Conservation (phyloP, 2,329 filamentous ascomycete species). For the Fusarium dlaminii region DNA sequence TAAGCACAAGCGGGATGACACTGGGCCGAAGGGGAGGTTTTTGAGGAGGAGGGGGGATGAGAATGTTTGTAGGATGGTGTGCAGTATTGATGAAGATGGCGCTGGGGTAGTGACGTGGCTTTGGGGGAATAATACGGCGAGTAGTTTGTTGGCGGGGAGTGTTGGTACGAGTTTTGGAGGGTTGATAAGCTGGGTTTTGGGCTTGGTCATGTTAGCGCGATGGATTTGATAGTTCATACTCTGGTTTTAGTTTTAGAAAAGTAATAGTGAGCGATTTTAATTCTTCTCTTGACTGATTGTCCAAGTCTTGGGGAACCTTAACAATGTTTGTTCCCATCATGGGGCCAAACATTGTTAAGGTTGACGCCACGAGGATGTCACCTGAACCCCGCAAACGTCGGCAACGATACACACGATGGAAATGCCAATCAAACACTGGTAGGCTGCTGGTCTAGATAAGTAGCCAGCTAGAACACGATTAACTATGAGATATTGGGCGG, state of each 20-base stretch:
- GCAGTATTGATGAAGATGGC: neutral
- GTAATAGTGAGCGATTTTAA: accelerated
- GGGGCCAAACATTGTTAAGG: neutral
- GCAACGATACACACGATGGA: accelerated
- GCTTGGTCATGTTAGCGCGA: accelerated
- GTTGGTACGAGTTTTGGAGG: neutral
- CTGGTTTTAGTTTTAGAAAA: neutral
- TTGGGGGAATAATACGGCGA: neutral
- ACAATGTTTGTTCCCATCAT: neutral
- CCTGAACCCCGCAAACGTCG: accelerated
- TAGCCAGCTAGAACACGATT: accelerated
- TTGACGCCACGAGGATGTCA: neutral
- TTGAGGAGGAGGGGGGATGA: neutral
- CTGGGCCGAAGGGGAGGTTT: neutral
- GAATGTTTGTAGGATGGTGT: neutral
- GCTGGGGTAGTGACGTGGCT: neutral
- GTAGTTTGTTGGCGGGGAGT: neutral
- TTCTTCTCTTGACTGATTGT: accelerated
- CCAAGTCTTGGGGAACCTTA: too few species aligned
- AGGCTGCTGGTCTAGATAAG: accelerated
- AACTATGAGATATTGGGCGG: accelerated
- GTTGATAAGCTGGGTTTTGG: neutral
- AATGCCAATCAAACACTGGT: accelerated
- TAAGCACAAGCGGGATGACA: neutral
- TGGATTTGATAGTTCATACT: neutral